Conservation (phyloP, 495 filamentous ascomycete genomes). For the Trichoderma reesei region DNA sequence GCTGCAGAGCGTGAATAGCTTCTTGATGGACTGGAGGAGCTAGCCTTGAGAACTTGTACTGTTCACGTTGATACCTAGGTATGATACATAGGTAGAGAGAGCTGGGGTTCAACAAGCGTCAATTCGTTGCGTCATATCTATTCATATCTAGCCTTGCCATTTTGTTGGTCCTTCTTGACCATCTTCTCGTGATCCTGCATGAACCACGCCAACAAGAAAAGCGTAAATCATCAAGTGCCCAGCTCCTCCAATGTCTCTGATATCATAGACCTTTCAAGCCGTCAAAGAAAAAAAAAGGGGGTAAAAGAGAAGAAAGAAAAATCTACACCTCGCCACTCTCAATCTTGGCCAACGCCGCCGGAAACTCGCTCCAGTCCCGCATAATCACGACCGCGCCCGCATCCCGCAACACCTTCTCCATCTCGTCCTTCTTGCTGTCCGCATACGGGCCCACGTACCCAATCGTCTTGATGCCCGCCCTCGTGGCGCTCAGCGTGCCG, state of each 20-base stretch:
- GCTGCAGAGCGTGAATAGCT: constrained; percentile 79
- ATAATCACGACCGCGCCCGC: constrained; percentile 69
- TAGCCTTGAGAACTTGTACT: no score
- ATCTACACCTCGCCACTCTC: constrained; percentile 31
- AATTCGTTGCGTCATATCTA: neutral
- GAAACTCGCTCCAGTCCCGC: constrained; percentile 80
- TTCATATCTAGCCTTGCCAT: neutral
- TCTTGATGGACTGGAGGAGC: constrained; percentile 53
- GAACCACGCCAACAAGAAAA: neutral
- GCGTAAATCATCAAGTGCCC: no score
- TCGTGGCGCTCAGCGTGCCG: constrained; percentile 68
- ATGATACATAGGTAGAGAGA: no score
- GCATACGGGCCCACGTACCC: constrained; percentile 82
- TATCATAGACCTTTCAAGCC: no score
- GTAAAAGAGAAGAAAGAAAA: neutral
- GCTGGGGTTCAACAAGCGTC: neutral
- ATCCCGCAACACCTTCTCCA: constrained; percentile 58
- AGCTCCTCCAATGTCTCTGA: no score
- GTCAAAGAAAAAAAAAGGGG: neutral
- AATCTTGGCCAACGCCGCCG: constrained; percentile 55
- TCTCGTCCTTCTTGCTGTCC: constrained; percentile 58
- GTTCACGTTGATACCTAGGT: no score
- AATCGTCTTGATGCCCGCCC: constrained; percentile 74
- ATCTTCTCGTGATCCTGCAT: neutral
- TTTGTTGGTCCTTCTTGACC: neutral